These are phyloP conservation scores for Phlebiopsis flavidoalba DNA, from an alignment of 768 basidiomycete genomes.

Conservation along the genomic window DNA sequence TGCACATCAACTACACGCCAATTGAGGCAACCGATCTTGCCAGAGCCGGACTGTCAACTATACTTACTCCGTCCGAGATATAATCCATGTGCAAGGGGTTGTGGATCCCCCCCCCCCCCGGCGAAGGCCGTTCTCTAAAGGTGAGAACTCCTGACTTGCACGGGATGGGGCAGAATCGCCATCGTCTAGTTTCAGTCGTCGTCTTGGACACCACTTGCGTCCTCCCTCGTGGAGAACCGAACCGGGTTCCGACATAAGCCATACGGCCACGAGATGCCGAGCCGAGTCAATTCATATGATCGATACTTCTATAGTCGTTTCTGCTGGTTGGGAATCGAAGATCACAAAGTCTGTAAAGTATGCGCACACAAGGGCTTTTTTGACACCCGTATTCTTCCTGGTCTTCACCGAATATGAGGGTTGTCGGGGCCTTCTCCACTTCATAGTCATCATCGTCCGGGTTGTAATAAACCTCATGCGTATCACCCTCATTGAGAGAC, in stretches of 20 bases:
- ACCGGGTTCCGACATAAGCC: slow-evolving; percentile 48
- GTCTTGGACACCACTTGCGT: slow-evolving; percentile 58
- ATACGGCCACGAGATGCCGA: slow-evolving; percentile 45
- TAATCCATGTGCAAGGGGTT: slow-evolving; percentile 19
- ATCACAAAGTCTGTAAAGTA: slow-evolving; percentile 54
- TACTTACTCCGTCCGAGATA: slow-evolving; percentile 1
- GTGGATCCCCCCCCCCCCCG: too few species aligned
- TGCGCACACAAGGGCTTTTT: slow-evolving; percentile 51
- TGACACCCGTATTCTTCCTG: slow-evolving; percentile 13
- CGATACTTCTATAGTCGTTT: slow-evolving; percentile 39
- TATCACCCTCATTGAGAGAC: neutral
- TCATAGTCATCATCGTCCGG: slow-evolving; percentile 6
- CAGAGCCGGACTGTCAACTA: too few species aligned
- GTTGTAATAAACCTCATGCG: neutral
- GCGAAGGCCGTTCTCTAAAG: too few species aligned
- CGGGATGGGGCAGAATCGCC: slow-evolving; percentile 42
- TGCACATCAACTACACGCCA: too few species aligned
- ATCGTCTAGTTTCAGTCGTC: slow-evolving; percentile 37
- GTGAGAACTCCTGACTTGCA: slow-evolving; percentile 48
- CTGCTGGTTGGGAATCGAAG: slow-evolving; percentile 48
- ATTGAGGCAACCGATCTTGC: too few species aligned
- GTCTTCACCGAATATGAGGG: slow-evolving; percentile 24
- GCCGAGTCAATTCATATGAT: slow-evolving; percentile 34
- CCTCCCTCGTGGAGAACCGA: slow-evolving; percentile 52
- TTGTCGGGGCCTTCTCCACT: slow-evolving; percentile 11